phyloP scores from a whole-genome alignment of 192 early-diverging fungal genomes.

The Funneliformis geosporum region DNA sequence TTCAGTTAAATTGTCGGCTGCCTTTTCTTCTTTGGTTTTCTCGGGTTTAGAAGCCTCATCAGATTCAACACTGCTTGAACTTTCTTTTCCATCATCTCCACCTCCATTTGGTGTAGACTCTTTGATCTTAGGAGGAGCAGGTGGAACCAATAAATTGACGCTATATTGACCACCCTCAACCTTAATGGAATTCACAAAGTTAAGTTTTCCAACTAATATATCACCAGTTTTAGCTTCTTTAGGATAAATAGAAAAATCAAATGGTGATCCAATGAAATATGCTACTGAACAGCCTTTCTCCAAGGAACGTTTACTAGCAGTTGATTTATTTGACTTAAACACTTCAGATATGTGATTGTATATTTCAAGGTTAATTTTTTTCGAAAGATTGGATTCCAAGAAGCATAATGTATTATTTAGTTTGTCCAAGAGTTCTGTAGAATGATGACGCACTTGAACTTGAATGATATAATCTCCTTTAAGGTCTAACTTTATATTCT shows the following conservation, averaged over 20 bases:
- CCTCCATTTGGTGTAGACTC: constrained; percentile 41
- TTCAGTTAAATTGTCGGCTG: constrained; percentile 59
- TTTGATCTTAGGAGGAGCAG: constrained; percentile 49
- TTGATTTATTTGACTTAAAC: constrained; percentile 44
- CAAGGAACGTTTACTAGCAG: constrained; percentile 51
- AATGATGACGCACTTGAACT: constrained; percentile 74
- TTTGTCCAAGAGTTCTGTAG: constrained; percentile 71
- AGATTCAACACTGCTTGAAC: not conserved
- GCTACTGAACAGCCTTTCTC: constrained; percentile 51
- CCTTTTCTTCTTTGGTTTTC: constrained; percentile 52
- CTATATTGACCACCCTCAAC: constrained; percentile 52
- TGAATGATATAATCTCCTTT: constrained; percentile 86
- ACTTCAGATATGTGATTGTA: constrained; percentile 60
- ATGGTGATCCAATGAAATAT: constrained; percentile 60
- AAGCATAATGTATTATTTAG: constrained; percentile 64
- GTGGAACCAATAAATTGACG: constrained; percentile 54
- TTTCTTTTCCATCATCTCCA: constrained; percentile 6
- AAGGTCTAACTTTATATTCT: constrained; percentile 62
- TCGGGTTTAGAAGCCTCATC: constrained; percentile 36
- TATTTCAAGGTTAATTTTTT: constrained; percentile 54
- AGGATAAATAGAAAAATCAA: constrained; percentile 54
- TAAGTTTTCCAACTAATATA: constrained; percentile 69
- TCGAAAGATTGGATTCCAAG: constrained; percentile 64
- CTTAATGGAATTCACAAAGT: constrained; percentile 48
- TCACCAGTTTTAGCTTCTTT: constrained; percentile 80